Conservation (phyloP, 805 yeast species). For the Komagataella kurtzmanii region DNA sequence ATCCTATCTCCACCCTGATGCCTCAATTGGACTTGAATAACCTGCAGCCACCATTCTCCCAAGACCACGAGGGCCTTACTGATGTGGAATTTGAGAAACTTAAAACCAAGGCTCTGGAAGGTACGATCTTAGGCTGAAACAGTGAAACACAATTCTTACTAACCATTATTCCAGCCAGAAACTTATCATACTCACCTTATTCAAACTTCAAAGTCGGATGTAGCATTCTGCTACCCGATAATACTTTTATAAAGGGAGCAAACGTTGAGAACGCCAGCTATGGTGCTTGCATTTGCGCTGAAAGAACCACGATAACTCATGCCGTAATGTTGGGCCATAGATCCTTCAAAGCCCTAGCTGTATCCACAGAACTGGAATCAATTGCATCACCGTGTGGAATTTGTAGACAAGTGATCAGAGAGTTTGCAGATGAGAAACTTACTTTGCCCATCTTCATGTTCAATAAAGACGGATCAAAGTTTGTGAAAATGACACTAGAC, state of each 20-base stretch:
- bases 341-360: constrained; percentile 46
- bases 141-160: not conserved
- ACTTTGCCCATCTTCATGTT: constrained; percentile 56
- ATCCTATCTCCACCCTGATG: not conserved
- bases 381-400: constrained; percentile 87
- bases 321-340: constrained; percentile 28
- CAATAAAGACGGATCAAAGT: constrained; percentile 33
- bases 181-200: constrained; percentile 54
- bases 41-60: constrained; percentile 3
- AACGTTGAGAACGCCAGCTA: constrained; percentile 91
- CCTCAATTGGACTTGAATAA: constrained; percentile 1
- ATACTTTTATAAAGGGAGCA: constrained; percentile 52
- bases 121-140: constrained; percentile 1
- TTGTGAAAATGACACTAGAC: constrained; percentile 31
- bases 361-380: constrained; percentile 44
- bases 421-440: constrained; percentile 38
- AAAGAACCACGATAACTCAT: constrained; percentile 47
- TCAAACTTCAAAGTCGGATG: constrained; percentile 82
- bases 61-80: constrained; percentile 3
- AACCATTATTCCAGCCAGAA: constrained; percentile 21
- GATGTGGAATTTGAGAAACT: constrained; percentile 5
- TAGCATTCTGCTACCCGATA: constrained; percentile 39
- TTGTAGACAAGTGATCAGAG: constrained; percentile 82
- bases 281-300: constrained; percentile 70
- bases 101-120: constrained; percentile 7